phyloP scores from a whole-genome alignment of 208 protist species.

The Trypanosomatidae sp. region DNA sequence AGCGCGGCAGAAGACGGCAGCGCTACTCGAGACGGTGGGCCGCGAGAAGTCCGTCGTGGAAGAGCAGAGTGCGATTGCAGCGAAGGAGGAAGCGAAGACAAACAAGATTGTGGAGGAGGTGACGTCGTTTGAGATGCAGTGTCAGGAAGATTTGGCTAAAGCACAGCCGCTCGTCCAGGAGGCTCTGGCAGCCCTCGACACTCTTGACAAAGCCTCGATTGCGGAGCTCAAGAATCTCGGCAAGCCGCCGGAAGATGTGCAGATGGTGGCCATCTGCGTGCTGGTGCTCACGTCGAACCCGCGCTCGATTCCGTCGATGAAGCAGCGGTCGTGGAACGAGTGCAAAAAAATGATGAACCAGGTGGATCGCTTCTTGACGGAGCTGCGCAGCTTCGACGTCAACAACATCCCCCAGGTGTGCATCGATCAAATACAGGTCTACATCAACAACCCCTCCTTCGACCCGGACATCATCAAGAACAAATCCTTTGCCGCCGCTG shows the following conservation, averaged over 20 bases:
- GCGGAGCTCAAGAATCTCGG: constrained; percentile 97
- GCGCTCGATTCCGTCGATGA: constrained; percentile 83
- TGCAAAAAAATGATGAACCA: constrained; percentile 98
- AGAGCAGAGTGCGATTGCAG: constrained; percentile 93
- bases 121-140: constrained; percentile 82
- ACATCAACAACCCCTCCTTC: constrained; percentile 93
- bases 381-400: constrained; percentile 94
- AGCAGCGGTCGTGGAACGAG: constrained; percentile 94
- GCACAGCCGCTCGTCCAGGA: constrained; percentile 95
- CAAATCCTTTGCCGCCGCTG: constrained; percentile 96
- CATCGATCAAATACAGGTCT: constrained; percentile 94
- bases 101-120: constrained; percentile 96
- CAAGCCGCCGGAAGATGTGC: constrained; percentile 95
- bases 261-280: constrained; percentile 96
- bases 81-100: constrained; percentile 95
- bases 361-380: constrained; percentile 94
- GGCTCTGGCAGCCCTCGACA: constrained; percentile 96
- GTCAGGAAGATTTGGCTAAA: constrained; percentile 87
- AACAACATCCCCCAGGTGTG: constrained; percentile 96
- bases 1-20: constrained; percentile 93
- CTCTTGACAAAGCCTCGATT: constrained; percentile 97
- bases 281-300: constrained; percentile 94
- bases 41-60: constrained; percentile 96
- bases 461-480: constrained; percentile 88
- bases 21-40: constrained; percentile 94